These are phyloP conservation scores for Coemansia sp. DNA, from an alignment of 192 early-diverging fungal species.

Conservation along the genomic window DNA sequence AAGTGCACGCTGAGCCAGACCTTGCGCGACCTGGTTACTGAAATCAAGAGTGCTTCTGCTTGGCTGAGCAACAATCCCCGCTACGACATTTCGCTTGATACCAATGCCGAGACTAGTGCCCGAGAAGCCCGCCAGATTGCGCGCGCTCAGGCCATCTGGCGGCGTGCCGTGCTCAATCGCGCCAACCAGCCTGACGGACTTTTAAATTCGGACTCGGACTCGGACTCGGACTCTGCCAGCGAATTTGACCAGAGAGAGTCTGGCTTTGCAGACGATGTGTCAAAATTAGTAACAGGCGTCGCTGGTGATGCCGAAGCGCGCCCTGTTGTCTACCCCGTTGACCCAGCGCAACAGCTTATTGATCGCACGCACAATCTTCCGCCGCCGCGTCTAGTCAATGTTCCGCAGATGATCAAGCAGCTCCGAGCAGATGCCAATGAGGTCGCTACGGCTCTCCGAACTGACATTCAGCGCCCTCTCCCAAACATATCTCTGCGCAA, in stretches of 20 bases:
- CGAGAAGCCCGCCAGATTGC: slow-evolving; percentile 16
- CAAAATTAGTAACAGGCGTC: not conserved
- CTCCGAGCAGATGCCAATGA: slow-evolving; percentile 33
- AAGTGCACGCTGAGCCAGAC: slow-evolving; percentile 55
- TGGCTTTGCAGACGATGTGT: not conserved
- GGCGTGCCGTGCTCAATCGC: slow-evolving; percentile 36
- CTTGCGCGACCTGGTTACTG: slow-evolving; percentile 40
- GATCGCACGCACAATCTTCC: slow-evolving; percentile 30
- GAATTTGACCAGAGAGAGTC: not conserved
- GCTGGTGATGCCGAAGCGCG: not conserved
- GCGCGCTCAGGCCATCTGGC: slow-evolving; percentile 37
- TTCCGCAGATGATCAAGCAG: slow-evolving; percentile 31
- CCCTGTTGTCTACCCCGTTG: slow-evolving; percentile 33
- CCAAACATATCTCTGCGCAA: slow-evolving; percentile 46
- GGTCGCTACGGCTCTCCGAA: slow-evolving; percentile 48
- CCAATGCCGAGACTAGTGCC: not conserved
- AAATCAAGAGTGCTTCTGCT: slow-evolving; percentile 27
- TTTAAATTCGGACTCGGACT: slow-evolving; percentile 24
- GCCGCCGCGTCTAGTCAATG: slow-evolving; percentile 39
- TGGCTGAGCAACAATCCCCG: slow-evolving; percentile 40
- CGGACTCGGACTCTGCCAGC: slow-evolving; percentile 27
- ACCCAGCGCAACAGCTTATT: slow-evolving; percentile 38
- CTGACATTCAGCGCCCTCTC: slow-evolving; percentile 51
- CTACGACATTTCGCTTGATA: slow-evolving; percentile 23
- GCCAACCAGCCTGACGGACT: not conserved